Evolutionary conservation across 1,139 yeast genomes (phyloP).

Genomic region (Schizosaccharomyces versatilis): DNA sequence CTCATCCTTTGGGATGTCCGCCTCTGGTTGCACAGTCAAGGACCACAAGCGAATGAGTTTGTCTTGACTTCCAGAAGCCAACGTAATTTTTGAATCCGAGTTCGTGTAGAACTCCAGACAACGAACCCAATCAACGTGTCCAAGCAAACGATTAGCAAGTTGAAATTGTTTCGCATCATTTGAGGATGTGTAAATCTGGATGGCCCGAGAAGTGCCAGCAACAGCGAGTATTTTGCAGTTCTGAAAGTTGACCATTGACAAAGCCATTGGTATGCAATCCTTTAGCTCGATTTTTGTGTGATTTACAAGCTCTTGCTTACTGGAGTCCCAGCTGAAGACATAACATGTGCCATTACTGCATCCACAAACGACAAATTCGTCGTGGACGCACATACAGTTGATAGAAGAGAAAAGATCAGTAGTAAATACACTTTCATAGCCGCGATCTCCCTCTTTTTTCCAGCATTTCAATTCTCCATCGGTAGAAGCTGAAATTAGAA

Average conservation of each 20-base stretch:
- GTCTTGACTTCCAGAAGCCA: slow-evolving; percentile 3
- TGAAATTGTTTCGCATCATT: background rate
- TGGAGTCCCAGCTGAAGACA: background rate
- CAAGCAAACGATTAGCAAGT: background rate
- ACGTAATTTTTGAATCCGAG: background rate
- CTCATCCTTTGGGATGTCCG: slow-evolving; percentile 24
- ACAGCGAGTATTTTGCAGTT: background rate
- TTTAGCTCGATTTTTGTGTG: background rate
- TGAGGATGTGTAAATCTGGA: background rate
- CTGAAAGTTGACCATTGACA: background rate
- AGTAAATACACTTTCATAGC: background rate
- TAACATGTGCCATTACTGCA: background rate
- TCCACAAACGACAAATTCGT: background rate
- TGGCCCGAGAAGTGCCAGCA: background rate
- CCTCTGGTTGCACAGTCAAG: slow-evolving; percentile 21
- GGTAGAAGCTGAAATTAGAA: background rate
- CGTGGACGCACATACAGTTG: background rate
- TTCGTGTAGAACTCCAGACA: background rate
- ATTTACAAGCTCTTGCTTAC: background rate
- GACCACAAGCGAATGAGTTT: background rate
- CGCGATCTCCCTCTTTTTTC: background rate
- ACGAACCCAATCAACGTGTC: slow-evolving; percentile 2
- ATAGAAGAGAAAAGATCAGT: background rate
- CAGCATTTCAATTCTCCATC: background rate
- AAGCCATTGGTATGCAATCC: background rate